Conservation (phyloP, 768 basidiomycete genomes). For the Rhodotorula paludigena region DNA sequence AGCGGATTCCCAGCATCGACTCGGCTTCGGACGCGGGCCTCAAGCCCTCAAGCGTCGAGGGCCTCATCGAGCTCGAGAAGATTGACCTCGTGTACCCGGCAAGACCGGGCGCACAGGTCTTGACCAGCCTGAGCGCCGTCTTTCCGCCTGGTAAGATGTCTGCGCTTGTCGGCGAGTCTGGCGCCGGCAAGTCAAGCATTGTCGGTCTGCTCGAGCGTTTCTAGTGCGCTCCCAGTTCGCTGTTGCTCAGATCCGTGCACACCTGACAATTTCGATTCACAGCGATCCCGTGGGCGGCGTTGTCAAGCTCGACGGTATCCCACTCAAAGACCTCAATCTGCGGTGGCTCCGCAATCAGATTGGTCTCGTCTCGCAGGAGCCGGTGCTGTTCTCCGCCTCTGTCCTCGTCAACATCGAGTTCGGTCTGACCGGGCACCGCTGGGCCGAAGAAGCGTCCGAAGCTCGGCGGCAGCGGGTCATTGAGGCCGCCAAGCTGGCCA, state of each 20-base stretch:
- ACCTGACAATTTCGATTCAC: not conserved
- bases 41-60: slow-evolving; percentile 63
- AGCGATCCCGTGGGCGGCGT: slow-evolving; percentile 50
- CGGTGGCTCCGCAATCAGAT: slow-evolving; percentile 46
- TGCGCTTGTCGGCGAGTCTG: slow-evolving; percentile 52
- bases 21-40: slow-evolving; percentile 63
- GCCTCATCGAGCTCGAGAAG: slow-evolving; percentile 66
- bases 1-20: slow-evolving; percentile 80
- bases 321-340: slow-evolving; percentile 51
- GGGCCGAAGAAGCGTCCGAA: slow-evolving; percentile 47
- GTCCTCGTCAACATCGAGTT: slow-evolving; percentile 53
- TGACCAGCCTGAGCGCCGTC: slow-evolving; percentile 62
- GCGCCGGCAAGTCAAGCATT: slow-evolving; percentile 50
- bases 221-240: slow-evolving; percentile 15
- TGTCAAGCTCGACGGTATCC: slow-evolving; percentile 50
- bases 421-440: slow-evolving; percentile 51
- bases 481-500: slow-evolving; percentile 52
- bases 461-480: slow-evolving; percentile 50
- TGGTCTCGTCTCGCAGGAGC: slow-evolving; percentile 50
- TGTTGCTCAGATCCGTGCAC: too few species aligned
- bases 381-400: slow-evolving; percentile 51
- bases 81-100: slow-evolving; percentile 82
- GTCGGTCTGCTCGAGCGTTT: slow-evolving; percentile 48
- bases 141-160: slow-evolving; percentile 67
- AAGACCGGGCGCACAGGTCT: slow-evolving; percentile 59